Base-by-base conservation (phyloP, 495 filamentous ascomycete species). In the Cercophora scortea region DNA sequence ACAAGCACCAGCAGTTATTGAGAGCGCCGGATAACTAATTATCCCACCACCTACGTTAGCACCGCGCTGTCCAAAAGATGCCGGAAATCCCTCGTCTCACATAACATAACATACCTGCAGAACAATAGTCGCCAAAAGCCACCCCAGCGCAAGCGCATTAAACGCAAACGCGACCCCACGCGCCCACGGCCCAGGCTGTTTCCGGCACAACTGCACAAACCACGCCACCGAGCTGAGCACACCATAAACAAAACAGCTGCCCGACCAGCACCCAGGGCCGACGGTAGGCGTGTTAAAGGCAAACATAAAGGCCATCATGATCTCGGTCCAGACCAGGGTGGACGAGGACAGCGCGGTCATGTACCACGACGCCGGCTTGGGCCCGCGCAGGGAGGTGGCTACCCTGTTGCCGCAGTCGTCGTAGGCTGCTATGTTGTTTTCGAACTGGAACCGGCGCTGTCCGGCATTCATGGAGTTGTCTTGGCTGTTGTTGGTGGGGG, bases 1-100 rank as follows among this genome's bases (percentile, higher is more conserved):
- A 48, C 15, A 33, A 39, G 17, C 50, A 56, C 10, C 39, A 50
- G 33, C 57, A 56, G n/a, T 56, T 55, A 17, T 43, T 53, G 49
- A 45, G 53, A 13, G 62, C 61, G 61, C 72, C 74, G 71, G 42
- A 45, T 16, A 11, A 45, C 10, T 25, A n/a, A n/a, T n/a, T n/a
- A n/a, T n/a, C n/a, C n/a, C n/a, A n/a, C n/a, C n/a, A n/a, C n/a
- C n/a, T n/a, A n/a, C n/a, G n/a, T n/a, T n/a, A n/a, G n/a, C n/a
- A n/a, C n/a, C n/a, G n/a, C n/a, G n/a, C n/a, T n/a, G n/a, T n/a
- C n/a, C n/a, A n/a, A n/a, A n/a, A n/a, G n/a, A n/a, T n/a, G n/a
- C n/a, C n/a, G n/a, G n/a, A n/a, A n/a, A n/a, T n/a, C n/a, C n/a
- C n/a, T n/a, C n/a, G n/a, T n/a, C n/a, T n/a, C n/a, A n/a, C n/a